A percentile compares a stretch with the other conserved stretches of the same genome.
Conservation (phyloP, 257 asterid genomes). For the Anisodus acutangulus region DNA sequence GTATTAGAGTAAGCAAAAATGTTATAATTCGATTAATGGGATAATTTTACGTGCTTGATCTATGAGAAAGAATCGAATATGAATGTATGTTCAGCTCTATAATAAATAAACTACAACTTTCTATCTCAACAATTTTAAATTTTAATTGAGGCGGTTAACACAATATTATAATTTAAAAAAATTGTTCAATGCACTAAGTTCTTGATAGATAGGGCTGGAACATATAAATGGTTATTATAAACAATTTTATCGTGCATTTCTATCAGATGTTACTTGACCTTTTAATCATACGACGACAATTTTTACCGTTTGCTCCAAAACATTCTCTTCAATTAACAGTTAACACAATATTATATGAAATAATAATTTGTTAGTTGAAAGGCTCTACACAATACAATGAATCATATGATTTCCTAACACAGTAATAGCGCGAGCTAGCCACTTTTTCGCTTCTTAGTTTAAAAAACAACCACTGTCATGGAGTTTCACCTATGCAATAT, state of each 20-base stretch:
- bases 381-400: neutral
- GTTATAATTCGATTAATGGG: neutral
- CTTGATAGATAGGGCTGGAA: accelerated
- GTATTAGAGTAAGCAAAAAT: neutral
- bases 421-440: neutral
- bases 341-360: neutral
- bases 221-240: neutral
- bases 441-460: neutral
- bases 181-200: neutral
- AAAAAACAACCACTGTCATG: neutral
- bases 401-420: neutral
- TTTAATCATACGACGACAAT: neutral
- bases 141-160: neutral
- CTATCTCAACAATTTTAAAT: neutral
- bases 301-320: neutral
- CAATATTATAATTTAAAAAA: neutral
- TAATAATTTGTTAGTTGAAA: neutral
- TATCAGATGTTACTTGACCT: neutral
- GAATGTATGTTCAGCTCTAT: neutral
- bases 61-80: neutral
- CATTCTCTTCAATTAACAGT: neutral
- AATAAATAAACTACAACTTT: neutral
- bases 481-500: too few relatives aligned
- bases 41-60: neutral
- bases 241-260: neutral